phyloP scores from a whole-genome alignment of 805 yeast genomes.

The Hanseniaspora taiwanica region DNA sequence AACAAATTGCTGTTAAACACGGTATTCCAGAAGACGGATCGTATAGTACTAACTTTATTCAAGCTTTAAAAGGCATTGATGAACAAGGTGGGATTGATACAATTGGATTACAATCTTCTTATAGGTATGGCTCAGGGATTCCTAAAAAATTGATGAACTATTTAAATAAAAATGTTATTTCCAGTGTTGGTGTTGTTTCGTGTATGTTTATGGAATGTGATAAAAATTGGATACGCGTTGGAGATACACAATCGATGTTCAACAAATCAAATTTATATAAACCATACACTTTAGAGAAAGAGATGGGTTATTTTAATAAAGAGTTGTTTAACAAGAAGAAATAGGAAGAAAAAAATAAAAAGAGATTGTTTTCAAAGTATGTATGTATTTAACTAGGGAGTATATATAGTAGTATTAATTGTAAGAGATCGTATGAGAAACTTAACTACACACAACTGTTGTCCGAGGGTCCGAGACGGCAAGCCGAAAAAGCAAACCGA shows the following conservation, averaged over 20 bases:
- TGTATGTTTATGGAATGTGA: constrained; percentile 1
- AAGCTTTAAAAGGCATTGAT: background rate
- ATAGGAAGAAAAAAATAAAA: no score
- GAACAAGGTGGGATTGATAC: background rate
- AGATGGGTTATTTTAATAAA: background rate
- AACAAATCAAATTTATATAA: background rate
- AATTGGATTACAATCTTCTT: background rate
- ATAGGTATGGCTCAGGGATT: background rate
- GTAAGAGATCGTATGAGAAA: no score
- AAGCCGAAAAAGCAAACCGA: no score
- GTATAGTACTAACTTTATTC: background rate
- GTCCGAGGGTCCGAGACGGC: no score
- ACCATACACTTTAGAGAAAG: background rate
- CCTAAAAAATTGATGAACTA: background rate
- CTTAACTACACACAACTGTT: no score
- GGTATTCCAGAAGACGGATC: background rate
- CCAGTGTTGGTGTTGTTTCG: constrained; percentile 1
- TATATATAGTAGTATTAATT: no score
- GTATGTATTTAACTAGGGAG: background rate
- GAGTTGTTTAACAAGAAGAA: background rate
- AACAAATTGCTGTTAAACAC: no score
- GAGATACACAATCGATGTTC: background rate
- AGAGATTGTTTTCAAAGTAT: background rate
- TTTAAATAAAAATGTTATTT: background rate
- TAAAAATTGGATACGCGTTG: background rate